Evolutionary conservation across 2,329 filamentous ascomycete genomes (phyloP).

Genomic region (Aspergillus amoenus): DNA sequence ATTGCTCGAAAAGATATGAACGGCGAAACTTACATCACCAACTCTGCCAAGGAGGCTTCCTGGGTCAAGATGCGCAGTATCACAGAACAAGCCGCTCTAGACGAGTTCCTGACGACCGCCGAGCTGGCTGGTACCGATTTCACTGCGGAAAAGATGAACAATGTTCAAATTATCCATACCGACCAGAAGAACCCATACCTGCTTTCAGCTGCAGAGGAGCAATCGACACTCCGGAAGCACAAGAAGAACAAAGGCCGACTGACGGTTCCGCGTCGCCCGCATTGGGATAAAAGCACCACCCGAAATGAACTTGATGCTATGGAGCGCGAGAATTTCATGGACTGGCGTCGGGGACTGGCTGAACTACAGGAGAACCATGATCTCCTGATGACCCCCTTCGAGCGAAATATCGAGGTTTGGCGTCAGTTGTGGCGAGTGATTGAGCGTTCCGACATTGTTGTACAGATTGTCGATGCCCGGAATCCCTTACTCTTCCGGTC

Average conservation of each 20-base stretch:
- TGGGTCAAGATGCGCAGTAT: constrained; percentile 99
- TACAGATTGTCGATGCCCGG: constrained; percentile 96
- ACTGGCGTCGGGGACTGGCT: constrained; percentile 87
- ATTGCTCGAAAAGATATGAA: constrained; percentile 71
- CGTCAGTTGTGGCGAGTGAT: constrained; percentile 97
- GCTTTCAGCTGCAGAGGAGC: constrained; percentile 80
- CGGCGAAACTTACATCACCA: constrained; percentile 88
- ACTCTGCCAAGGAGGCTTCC: constrained; percentile 82
- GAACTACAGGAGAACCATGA: constrained; percentile 94
- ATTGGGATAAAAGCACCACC: constrained; percentile 85
- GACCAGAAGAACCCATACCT: constrained; percentile 96
- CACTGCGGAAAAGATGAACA: constrained; percentile 98
- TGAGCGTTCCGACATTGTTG: constrained; percentile 89
- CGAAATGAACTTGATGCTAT: constrained; percentile 73
- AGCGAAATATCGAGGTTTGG: constrained; percentile 97
- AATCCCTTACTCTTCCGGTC: constrained; percentile 93
- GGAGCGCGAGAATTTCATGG: constrained; percentile 77
- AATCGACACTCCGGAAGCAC: constrained; percentile 75
- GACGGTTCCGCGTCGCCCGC: constrained; percentile 84
- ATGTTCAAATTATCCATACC: constrained; percentile 96
- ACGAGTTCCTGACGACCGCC: constrained; percentile 94
- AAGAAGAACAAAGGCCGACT: constrained; percentile 73
- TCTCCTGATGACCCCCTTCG: constrained; percentile 94
- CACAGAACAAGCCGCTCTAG: constrained; percentile 92
- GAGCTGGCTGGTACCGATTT: constrained; percentile 98